phyloP scores from a whole-genome alignment of 1,284 basidiomycete genomes.

The Entoloma clypeatum region DNA sequence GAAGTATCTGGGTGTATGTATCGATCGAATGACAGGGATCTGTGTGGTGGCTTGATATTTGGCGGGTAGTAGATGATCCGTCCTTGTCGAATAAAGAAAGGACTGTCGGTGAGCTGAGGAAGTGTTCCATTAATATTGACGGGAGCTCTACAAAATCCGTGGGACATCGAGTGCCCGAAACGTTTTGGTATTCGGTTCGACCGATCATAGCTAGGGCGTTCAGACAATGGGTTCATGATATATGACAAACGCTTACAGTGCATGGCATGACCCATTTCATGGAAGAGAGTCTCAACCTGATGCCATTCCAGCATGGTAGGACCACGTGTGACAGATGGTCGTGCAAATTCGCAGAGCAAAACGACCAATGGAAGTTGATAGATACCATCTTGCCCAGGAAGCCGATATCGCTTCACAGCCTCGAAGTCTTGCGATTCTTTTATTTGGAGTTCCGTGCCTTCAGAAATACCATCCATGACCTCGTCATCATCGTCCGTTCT shows the following conservation, averaged over 20 bases:
- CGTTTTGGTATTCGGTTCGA: conserved; percentile 96
- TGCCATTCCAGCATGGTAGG: conserved; percentile 86
- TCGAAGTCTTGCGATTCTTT: conserved; percentile 56
- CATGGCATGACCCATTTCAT: conserved; percentile 99
- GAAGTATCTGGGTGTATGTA: conserved; percentile 88
- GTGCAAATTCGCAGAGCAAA: conserved; percentile 84
- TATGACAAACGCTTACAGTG: conserved; percentile 70
- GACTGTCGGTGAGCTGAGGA: conserved; percentile 82
- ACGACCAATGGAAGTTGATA: conserved; percentile 93
- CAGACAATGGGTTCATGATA: conserved; percentile 9
- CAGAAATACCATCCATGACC: conserved; percentile 53
- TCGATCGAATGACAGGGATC: conserved; percentile 78
- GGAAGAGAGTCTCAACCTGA: conserved; percentile 93
- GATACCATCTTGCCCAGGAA: conserved; percentile 60
- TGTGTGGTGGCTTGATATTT: conserved; percentile 56
- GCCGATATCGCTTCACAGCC: conserved; percentile 48
- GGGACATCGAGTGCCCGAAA: conserved; percentile 96
- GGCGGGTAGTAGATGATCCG: conserved; percentile 38
- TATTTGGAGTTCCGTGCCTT: conserved; percentile 38
- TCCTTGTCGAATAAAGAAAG: conserved; percentile 71
- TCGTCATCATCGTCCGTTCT: conserved; percentile 89
- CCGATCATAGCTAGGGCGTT: conserved; percentile 86
- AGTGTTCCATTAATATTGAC: conserved; percentile 98
- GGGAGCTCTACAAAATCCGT: conserved; percentile 99
- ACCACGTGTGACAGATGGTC: conserved; percentile 57